Base-by-base conservation (phyloP, 129 eudicot genomes). In the Flaveria trinervia region DNA sequence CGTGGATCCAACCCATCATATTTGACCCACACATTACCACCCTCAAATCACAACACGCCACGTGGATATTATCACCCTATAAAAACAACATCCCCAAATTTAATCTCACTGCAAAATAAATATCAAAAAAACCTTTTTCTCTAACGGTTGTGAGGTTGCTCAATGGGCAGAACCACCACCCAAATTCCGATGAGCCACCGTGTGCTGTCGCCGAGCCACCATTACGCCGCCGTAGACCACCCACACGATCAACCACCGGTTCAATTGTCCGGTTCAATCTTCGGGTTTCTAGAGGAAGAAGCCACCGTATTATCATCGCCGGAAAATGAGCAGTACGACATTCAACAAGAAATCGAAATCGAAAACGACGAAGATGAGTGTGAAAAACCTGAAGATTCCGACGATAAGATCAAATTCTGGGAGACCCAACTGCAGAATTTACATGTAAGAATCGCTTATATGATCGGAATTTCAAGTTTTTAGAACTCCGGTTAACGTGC, bases 1-100 rank as follows among this genome's bases (percentile, higher is more conserved):
- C 93, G 93, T 91, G 97, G 86, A 91, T 91, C 92, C 88, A 81
- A 80, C 82, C 84, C 75, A 76, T 84, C 86, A 70, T 17, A 23
- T 41, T 81, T 75, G 86, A 79, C 92, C 83, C 76, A 25, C 73
- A 28, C 33, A 22, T 75, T 15, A 17, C n/a, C 13, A 17, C 16
- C 49, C 6, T 7, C 85, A 55, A 86, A 66, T 76, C 18, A 3
- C 22, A 15, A 48, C 23, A 28, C 4, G 67, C 84, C 88, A 79
- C 82, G 80, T 80, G 71, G 76, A 65, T 17, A 1, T 13, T 46
- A 23, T 13, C 61, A 33, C 28, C 52, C 51, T 72, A 62, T 86
- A 74, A 72, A 80, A 73, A 36, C 8, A 10, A 20, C 55, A n/a
- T n/a, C 55, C 64, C 20, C 20, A 15, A 9, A 7, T 60, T 39